Conservation (phyloP, 495 filamentous ascomycete genomes). For the Aspergillus affinis region DNA sequence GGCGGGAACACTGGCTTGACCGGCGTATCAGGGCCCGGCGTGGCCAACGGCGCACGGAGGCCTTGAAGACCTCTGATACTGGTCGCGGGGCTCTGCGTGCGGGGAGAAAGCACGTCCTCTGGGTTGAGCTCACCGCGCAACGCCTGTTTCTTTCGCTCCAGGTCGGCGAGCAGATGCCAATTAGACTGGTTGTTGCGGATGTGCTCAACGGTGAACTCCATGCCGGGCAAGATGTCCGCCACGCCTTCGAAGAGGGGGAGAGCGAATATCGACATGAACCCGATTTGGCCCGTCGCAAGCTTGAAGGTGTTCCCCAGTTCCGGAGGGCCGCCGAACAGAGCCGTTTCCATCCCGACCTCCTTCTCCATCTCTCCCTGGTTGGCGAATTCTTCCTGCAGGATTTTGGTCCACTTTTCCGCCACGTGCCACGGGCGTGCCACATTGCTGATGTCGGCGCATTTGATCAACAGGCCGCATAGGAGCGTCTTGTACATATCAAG, state of each 20-base stretch:
- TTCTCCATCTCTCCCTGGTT: slow-evolving; percentile 90
- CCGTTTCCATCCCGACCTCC: slow-evolving; percentile 81
- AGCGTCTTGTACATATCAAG: slow-evolving; percentile 72
- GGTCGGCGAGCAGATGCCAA: slow-evolving; percentile 69
- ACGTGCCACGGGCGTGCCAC: slow-evolving; percentile 83
- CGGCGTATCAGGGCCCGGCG: slow-evolving; percentile 5
- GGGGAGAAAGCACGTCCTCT: slow-evolving; percentile 36
- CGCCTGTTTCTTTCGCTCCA: slow-evolving; percentile 39
- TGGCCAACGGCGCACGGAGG: slow-evolving; percentile 7
- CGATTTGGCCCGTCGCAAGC: slow-evolving; percentile 82
- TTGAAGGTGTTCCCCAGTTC: slow-evolving; percentile 78
- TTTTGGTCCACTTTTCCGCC: slow-evolving; percentile 83
- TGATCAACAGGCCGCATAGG: slow-evolving; percentile 86
- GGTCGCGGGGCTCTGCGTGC: slow-evolving; percentile 36
- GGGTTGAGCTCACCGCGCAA: slow-evolving; percentile 23
- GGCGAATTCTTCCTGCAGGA: slow-evolving; percentile 90
- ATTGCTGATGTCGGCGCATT: slow-evolving; percentile 98
- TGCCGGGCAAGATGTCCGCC: slow-evolving; percentile 75
- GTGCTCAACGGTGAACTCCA: slow-evolving; percentile 80
- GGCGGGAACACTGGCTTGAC: slow-evolving; percentile 11
- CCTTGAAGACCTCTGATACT: slow-evolving; percentile 12
- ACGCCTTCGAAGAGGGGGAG: slow-evolving; percentile 85
- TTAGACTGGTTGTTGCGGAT: slow-evolving; percentile 68
- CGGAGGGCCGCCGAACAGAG: slow-evolving; percentile 79
- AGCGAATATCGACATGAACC: slow-evolving; percentile 96